Evolutionary conservation across 2,329 filamentous ascomycete genomes (phyloP).

Genomic region (Aspergillus jensenii): DNA sequence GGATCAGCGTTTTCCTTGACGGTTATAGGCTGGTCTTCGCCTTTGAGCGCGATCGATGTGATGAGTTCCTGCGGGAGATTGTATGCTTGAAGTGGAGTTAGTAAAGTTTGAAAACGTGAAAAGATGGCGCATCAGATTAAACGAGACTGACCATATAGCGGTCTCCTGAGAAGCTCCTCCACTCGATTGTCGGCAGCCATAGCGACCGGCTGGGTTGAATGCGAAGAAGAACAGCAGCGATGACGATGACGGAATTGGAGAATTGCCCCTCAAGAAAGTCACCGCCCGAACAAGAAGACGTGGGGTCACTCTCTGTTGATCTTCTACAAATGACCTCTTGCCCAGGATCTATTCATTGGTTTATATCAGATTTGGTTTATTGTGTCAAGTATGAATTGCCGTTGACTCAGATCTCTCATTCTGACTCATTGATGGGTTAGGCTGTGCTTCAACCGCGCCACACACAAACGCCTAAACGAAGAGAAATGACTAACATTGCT

Average conservation of each 20-base stretch:
- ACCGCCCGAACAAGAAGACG: not conserved
- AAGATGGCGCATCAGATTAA: not conserved
- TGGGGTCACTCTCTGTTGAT: not conserved
- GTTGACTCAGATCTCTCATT: not conserved
- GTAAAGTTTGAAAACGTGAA: slow-evolving; percentile 2
- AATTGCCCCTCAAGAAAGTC: not conserved
- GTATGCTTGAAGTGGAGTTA: slow-evolving; percentile 62
- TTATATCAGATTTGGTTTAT: not conserved
- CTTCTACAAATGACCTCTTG: not conserved
- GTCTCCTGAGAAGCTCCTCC: slow-evolving; percentile 47
- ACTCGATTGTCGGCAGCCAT: slow-evolving; percentile 25
- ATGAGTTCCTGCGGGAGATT: slow-evolving; percentile 76
- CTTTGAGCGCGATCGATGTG: slow-evolving; percentile 62
- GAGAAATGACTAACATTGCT: not conserved
- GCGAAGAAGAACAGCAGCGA: not conserved
- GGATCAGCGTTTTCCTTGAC: slow-evolving; percentile 22
- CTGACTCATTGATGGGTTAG: not conserved
- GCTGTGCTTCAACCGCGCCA: not conserved
- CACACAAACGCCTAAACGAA: not conserved
- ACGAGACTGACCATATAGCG: slow-evolving; percentile 48
- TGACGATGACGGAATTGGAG: slow-evolving; percentile 5
- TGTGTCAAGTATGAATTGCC: not conserved
- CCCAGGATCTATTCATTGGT: not conserved
- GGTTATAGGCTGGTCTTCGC: slow-evolving; percentile 37
- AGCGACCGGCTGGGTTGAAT: not conserved